A percentile compares a stretch with the other conserved stretches of the same genome.
Conservation (phyloP, 805 yeast species). For the Candida broadrunensis region DNA sequence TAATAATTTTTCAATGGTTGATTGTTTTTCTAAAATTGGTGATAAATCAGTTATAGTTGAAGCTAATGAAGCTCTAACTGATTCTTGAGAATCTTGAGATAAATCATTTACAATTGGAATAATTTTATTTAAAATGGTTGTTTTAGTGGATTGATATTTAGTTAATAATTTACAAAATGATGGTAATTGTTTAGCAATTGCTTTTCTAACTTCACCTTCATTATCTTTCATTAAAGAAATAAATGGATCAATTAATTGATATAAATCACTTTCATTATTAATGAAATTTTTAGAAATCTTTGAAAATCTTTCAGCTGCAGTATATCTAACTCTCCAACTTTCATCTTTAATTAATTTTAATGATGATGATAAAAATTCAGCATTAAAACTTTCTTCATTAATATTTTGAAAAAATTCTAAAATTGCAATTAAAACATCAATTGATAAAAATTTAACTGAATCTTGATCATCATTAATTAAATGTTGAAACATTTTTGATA, state of each 20-base stretch:
- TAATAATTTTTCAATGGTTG: slow-evolving; percentile 75
- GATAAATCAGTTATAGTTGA: slow-evolving; percentile 83
- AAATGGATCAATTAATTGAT: slow-evolving; percentile 67
- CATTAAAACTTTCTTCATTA: slow-evolving; percentile 55
- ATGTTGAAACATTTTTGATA: slow-evolving; percentile 77
- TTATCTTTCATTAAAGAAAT: slow-evolving; percentile 79
- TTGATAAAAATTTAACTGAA: slow-evolving; percentile 85
- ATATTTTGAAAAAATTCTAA: slow-evolving; percentile 62
- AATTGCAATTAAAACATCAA: slow-evolving; percentile 83
- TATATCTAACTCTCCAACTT: slow-evolving; percentile 97
- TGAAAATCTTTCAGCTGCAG: slow-evolving; percentile 94
- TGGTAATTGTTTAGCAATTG: slow-evolving; percentile 88
- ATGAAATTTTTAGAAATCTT: slow-evolving; percentile 64
- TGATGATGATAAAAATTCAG: slow-evolving; percentile 62
- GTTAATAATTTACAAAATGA: slow-evolving; percentile 57
- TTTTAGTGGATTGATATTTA: slow-evolving; percentile 31
- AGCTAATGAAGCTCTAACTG: slow-evolving; percentile 91
- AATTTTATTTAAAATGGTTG: slow-evolving; percentile 61
- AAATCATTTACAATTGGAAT: slow-evolving; percentile 81
- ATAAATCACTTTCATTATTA: slow-evolving; percentile 52
- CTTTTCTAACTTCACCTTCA: slow-evolving; percentile 96
- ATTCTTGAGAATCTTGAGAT: slow-evolving; percentile 88
- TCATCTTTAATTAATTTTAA: slow-evolving; percentile 77
- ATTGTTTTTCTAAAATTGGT: slow-evolving; percentile 78
- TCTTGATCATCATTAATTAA: slow-evolving; percentile 87